Conservation (phyloP, 148 eudicot genomes). For the Amaranthus hypochondriacus region DNA sequence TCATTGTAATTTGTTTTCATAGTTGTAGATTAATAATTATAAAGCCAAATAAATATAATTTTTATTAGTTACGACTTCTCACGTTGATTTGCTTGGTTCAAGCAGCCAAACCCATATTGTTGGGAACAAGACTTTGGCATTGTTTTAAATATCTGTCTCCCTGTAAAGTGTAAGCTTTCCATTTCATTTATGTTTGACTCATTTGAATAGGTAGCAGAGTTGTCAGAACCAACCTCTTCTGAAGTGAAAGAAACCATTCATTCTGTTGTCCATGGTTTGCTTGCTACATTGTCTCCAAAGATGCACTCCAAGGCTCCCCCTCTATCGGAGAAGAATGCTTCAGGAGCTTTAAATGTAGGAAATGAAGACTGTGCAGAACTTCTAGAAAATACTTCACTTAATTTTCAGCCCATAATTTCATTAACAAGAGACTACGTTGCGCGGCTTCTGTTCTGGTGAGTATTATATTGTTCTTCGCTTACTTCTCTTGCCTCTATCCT, state of each 20-base stretch:
- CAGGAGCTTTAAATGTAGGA: conserved; percentile 47
- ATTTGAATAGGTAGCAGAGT: conserved; percentile 73
- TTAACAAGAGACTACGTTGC: conserved; percentile 90
- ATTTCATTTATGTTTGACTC: conserved; percentile 3
- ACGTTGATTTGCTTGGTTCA: no score
- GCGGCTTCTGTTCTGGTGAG: conserved; percentile 79
- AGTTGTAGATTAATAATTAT: no score
- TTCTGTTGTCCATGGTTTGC: conserved; percentile 90
- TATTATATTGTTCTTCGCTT: background rate
- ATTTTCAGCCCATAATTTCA: conserved; percentile 79
- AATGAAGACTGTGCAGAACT: conserved; percentile 67
- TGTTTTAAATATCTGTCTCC: no score
- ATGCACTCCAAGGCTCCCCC: conserved; percentile 89
- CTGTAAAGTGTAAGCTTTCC: background rate
- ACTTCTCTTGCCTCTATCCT: background rate
- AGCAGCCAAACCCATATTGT: no score
- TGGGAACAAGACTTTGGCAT: no score
- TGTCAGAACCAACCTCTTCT: conserved; percentile 84
- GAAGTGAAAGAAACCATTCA: conserved; percentile 73
- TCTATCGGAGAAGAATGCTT: conserved; percentile 48
- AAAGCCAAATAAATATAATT: no score
- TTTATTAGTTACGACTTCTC: no score
- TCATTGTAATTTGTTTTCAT: no score
- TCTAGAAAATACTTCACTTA: conserved; percentile 79
- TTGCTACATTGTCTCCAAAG: conserved; percentile 91